Evolutionary conservation across 805 yeast genomes (phyloP), one percentile per base, ranked within the genome.

Genomic region (Debaryomyces castellii): DNA sequence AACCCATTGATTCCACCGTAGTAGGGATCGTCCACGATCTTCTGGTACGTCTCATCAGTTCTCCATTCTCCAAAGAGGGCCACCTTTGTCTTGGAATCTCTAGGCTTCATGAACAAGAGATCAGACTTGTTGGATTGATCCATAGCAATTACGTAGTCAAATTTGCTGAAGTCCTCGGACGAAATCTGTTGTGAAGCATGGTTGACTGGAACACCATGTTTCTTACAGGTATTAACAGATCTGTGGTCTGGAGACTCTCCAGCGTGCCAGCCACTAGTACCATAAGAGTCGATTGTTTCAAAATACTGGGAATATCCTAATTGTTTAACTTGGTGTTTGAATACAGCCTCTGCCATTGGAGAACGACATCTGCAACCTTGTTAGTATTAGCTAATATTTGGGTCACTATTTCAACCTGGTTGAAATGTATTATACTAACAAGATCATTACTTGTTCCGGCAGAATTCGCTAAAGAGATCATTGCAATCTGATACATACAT

Each of bases 341-440:
- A 89, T 1, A 90, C 88, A 0, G 97, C 97, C 60, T 92, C 97
- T 0, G 98, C 97, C 98, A 91, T 92, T 11, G 98, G 98, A 2
- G 97, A 89, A 40, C 97, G 91, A 60, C 97, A 90, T 18, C 87
- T 83, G 30, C 11, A 3, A 4, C 12, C 12, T 4, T 20, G 64
- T 60, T 62, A 61, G 62, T 53, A 49, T 8, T n/a, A n/a, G n/a
- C n/a, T n/a, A n/a, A n/a, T n/a, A n/a, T n/a, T n/a, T n/a, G n/a
- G n/a, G n/a, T n/a, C n/a, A n/a, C n/a, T n/a, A n/a, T n/a, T n/a
- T n/a, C n/a, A n/a, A n/a, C n/a, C n/a, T n/a, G n/a, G n/a, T n/a
- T n/a, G n/a, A n/a, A n/a, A n/a, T n/a, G n/a, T n/a, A n/a, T n/a
- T n/a, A n/a, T n/a, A n/a, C n/a, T n/a, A 14, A 14, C 17, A n/a